Evolutionary conservation across 305 asterid species (phyloP), one percentile per base, ranked within the genome.

Genomic region (Rubia balearica): DNA sequence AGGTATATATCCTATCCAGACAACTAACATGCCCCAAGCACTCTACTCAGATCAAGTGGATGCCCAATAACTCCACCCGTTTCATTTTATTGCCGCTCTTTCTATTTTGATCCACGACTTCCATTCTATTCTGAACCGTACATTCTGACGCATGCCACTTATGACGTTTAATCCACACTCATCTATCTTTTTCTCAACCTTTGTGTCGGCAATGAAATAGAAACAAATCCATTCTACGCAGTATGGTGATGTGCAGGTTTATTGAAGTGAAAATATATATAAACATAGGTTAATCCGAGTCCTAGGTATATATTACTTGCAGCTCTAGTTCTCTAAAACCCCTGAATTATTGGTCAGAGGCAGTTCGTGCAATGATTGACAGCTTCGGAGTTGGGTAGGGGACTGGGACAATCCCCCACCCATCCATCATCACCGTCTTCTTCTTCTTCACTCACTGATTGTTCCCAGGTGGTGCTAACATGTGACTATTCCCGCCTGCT

Each of bases 401-500:
- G 43, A 24, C 24, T 24, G 24, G 36, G 42, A 33, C 66, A 11
- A 24, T 60, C 57, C n/a, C 57, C 22, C 57, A 17, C 57, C 57
- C 57, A 51, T 24, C 42, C 65, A 61, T 33, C 67, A 62, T 62
- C 67, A 16, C 42, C 65, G 30, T 36, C 33, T 62, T 62, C 45
- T 36, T 30, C 14, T 16, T 45, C 51, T 46, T 46, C 53, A 0
- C 8, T 53, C 65, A 61, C 19, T 61, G 41, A 67, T 79, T 80
- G 59, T 76, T 79, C 72, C 81, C 73, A 0, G 81, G 84, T 41
- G 82, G 84, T 38, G 85, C 68, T 11, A 64, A 48, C 70, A 40
- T 78, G 60, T 72, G 80, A 74, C 74, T 80, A 71, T 73, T 89
- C 67, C 78, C 87, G 7, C 82, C 64, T 45, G 87, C 59, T 57